These are phyloP conservation scores for Rhododendron simsii DNA, from an alignment of 148 eudicot genomes.

Conservation along the genomic window DNA sequence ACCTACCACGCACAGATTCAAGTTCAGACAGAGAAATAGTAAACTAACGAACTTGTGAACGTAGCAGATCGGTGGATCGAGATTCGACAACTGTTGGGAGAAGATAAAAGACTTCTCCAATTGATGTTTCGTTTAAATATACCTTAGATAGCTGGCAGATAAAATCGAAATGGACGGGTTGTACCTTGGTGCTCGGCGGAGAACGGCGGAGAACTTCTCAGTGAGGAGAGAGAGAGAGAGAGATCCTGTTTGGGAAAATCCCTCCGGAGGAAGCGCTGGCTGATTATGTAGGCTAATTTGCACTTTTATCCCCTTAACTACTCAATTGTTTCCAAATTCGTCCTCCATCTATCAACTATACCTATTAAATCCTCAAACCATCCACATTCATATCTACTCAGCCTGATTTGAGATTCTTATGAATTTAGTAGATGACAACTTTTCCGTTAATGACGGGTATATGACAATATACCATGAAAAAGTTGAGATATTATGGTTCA, in stretches of 20 bases:
- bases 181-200: background rate
- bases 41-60: background rate
- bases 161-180: background rate
- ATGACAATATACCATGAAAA: no score
- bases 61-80: background rate
- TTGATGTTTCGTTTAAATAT: background rate
- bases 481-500: no score
- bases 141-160: background rate
- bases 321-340: background rate
- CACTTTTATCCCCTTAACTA: background rate
- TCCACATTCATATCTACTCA: background rate
- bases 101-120: background rate
- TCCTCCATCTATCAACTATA: background rate
- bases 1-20: background rate
- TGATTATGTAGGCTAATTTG: background rate
- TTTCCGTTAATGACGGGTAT: no score
- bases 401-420: background rate
- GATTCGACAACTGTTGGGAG: background rate
- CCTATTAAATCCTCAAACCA: background rate
- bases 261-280: background rate
- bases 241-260: background rate
- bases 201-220: background rate
- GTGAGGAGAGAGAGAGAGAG: background rate
- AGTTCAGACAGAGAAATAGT: background rate
- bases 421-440: no score